A percentile compares a stretch with the other conserved stretches of the same genome.
These are phyloP conservation scores for Calonectria montana DNA, from an alignment of 2,329 filamentous ascomycete species.

Conservation along the genomic window DNA sequence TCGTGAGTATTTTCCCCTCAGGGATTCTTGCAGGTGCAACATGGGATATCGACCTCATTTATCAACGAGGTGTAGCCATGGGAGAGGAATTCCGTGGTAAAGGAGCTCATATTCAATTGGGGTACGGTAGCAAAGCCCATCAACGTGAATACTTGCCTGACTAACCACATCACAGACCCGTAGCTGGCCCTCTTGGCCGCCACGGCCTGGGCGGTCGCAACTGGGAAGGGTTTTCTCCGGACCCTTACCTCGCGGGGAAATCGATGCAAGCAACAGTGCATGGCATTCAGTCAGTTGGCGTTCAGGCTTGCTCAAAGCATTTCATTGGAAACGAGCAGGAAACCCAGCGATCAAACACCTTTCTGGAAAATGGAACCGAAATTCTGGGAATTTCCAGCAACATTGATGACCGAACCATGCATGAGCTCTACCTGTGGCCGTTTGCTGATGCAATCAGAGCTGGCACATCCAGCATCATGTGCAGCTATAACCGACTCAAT, in stretches of 20 bases:
- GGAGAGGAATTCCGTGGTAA: constrained; percentile 1
- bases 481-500: constrained; percentile 39
- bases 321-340: constrained; percentile 47
- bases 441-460: constrained; percentile 41
- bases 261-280: constrained; percentile 70
- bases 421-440: constrained; percentile 42
- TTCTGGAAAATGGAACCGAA: background rate
- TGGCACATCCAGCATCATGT: constrained; percentile 45
- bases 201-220: constrained; percentile 55
- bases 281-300: constrained; percentile 76
- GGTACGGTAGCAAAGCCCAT: background rate
- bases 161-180: background rate
- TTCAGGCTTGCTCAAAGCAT: constrained; percentile 72
- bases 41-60: constrained; percentile 9
- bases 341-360: constrained; percentile 50
- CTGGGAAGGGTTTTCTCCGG: constrained; percentile 74
- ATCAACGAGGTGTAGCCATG: background rate
- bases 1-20: background rate
- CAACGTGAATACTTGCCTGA: too few species aligned
- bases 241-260: constrained; percentile 76
- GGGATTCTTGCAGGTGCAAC: constrained; percentile 3
- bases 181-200: constrained; percentile 49
- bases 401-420: constrained; percentile 43
- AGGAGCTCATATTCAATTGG: background rate
- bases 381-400: constrained; percentile 31